These are phyloP conservation scores for Calonectria leucothoes DNA, from an alignment of 2,329 filamentous ascomycete genomes.

Conservation along the genomic window DNA sequence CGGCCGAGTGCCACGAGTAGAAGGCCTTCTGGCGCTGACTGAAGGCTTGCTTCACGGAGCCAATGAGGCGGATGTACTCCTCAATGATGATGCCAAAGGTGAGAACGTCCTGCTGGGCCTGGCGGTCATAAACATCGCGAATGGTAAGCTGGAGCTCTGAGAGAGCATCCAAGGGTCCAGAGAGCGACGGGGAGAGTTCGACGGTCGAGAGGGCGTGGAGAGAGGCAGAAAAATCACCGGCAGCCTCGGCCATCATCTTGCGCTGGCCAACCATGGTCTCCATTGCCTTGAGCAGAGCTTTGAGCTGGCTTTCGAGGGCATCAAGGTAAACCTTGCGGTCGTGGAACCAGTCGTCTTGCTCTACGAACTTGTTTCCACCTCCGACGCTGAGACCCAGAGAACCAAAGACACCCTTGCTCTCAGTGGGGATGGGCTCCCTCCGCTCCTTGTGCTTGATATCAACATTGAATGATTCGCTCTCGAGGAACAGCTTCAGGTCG, in stretches of 20 bases:
- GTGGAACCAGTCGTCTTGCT: conserved; percentile 99
- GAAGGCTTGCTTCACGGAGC: conserved; percentile 94
- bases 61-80: conserved; percentile 96
- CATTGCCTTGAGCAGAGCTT: conserved; percentile 90
- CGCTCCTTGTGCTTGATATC: conserved; percentile 99
- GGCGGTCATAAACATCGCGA: conserved; percentile 92
- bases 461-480: conserved; percentile 95
- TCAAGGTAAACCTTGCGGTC: conserved; percentile 96
- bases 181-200: conserved; percentile 89
- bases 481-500: conserved; percentile 95
- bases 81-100: conserved; percentile 98
- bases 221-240: conserved; percentile 91
- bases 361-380: conserved; percentile 87
- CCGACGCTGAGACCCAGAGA: conserved; percentile 84
- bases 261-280: conserved; percentile 92
- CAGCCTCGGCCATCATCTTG: conserved; percentile 92
- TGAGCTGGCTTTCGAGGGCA: conserved; percentile 90
- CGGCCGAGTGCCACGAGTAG: conserved; percentile 91
- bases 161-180: conserved; percentile 88
- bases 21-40: conserved; percentile 94
- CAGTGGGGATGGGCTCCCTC: conserved; percentile 84
- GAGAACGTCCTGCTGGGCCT: conserved; percentile 95
- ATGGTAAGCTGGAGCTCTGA: conserved; percentile 96
- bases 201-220: conserved; percentile 93
- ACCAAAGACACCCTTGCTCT: conserved; percentile 94